A percentile compares a stretch with the other conserved stretches of the same genome.
These are phyloP conservation scores for Blastocystis sp. DNA, from an alignment of 352 stramenopile species.

Conservation along the genomic window DNA sequence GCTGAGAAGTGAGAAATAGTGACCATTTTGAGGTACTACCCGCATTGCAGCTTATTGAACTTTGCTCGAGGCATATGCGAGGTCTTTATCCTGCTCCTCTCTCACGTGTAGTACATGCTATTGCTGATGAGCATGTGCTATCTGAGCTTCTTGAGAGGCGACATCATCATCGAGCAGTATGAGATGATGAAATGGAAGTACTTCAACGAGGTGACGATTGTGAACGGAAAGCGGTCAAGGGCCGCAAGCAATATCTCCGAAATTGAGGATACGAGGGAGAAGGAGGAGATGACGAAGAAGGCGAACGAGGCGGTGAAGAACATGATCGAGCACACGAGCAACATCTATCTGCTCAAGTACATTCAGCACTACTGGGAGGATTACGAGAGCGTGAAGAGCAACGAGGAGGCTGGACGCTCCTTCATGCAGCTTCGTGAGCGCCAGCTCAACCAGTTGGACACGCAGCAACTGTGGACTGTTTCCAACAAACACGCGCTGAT, in stretches of 20 bases:
- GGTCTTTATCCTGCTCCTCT: background rate
- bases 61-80: constrained; percentile 38
- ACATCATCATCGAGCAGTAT: constrained; percentile 67
- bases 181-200: constrained; percentile 63
- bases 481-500: constrained; percentile 42
- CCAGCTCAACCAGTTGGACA: constrained; percentile 28
- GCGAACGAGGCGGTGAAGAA: constrained; percentile 43
- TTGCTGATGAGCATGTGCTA: constrained; percentile 41
- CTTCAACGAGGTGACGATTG: background rate
- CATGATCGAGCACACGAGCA: constrained; percentile 26
- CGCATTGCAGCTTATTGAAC: constrained; percentile 23
- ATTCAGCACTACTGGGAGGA: constrained; percentile 62
- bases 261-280: constrained; percentile 2
- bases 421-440: constrained; percentile 43
- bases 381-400: constrained; percentile 64
- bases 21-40: constrained; percentile 66
- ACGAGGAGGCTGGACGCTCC: background rate
- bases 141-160: constrained; percentile 50
- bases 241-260: background rate
- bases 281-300: background rate
- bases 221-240: constrained; percentile 4
- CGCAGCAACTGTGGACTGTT: constrained; percentile 18
- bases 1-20: constrained; percentile 11
- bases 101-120: constrained; percentile 42
- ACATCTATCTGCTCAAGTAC: constrained; percentile 53